Percentiles rank a stretch among this genome's conserved stretches.
Evolutionary conservation across 495 filamentous ascomycete species (phyloP).

Genomic region (Xylaria acuta): DNA sequence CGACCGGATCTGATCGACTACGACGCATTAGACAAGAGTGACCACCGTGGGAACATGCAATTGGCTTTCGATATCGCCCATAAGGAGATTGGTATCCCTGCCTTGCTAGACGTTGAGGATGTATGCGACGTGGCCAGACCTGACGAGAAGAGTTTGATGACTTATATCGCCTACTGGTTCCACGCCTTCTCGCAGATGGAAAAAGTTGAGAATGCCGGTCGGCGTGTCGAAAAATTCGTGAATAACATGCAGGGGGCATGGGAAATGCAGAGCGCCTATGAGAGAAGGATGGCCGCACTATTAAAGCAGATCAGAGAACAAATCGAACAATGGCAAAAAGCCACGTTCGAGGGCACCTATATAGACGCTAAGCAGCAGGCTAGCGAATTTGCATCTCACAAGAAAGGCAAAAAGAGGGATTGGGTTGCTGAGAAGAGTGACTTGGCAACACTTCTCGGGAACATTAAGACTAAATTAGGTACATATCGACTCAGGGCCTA

Average conservation of each 20-base stretch:
- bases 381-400: conserved; percentile 81
- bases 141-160: conserved; percentile 96
- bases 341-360: conserved; percentile 90
- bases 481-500: conserved; percentile 93
- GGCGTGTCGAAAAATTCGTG: conserved; percentile 97
- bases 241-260: conserved; percentile 99
- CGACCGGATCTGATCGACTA: conserved; percentile 97
- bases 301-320: conserved; percentile 76
- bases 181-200: conserved; percentile 99
- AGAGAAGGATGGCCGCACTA: conserved; percentile 82
- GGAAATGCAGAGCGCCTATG: conserved; percentile 98
- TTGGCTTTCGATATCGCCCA: conserved; percentile 93
- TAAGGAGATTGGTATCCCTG: conserved; percentile 96
- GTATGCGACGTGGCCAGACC: conserved; percentile 96
- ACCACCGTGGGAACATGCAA: conserved; percentile 97
- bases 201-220: conserved; percentile 93
- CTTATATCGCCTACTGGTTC: conserved; percentile 99
- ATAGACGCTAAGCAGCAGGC: conserved; percentile 90
- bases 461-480: conserved; percentile 97
- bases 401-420: conserved; percentile 82
- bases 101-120: conserved; percentile 95
- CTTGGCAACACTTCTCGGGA: conserved; percentile 89
- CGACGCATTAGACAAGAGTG: conserved; percentile 88
- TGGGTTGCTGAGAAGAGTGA: conserved; percentile 99
- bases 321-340: conserved; percentile 72